These are phyloP conservation scores for Echria macrotheca DNA, from an alignment of 495 filamentous ascomycete species.

Conservation along the genomic window DNA sequence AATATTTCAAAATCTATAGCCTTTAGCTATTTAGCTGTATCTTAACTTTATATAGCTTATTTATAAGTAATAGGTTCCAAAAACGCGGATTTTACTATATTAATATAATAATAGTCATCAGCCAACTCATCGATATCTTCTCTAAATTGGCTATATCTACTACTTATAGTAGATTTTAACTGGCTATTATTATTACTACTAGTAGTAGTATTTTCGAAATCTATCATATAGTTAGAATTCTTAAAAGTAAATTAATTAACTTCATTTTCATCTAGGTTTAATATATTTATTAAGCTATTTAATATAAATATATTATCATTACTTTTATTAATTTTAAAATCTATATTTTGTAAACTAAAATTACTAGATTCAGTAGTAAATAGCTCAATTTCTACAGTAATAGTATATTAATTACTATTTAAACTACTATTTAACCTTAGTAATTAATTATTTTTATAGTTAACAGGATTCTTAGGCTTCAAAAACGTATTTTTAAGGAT, in stretches of 20 bases:
- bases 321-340: background rate
- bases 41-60: background rate
- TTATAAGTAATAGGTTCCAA: constrained; percentile 1
- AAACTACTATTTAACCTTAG: background rate
- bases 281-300: background rate
- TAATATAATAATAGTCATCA: background rate
- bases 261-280: background rate
- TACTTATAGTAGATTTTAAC: constrained; percentile 2
- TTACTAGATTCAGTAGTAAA: background rate
- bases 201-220: background rate
- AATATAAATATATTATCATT: background rate
- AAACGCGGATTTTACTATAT: background rate
- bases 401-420: background rate
- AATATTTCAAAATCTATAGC: background rate
- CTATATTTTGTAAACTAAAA: background rate
- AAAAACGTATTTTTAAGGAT: constrained; percentile 3
- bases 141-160: background rate
- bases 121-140: background rate
- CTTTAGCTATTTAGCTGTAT: background rate
- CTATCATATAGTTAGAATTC: background rate
- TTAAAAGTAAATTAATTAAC: background rate
- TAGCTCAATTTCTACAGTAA: background rate
- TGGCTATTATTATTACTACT: background rate
- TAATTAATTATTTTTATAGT: background rate
- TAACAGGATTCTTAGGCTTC: background rate